These are phyloP conservation scores for Platanthera guangdongensis DNA, from an alignment of 106 monocot species.

Conservation along the genomic window DNA sequence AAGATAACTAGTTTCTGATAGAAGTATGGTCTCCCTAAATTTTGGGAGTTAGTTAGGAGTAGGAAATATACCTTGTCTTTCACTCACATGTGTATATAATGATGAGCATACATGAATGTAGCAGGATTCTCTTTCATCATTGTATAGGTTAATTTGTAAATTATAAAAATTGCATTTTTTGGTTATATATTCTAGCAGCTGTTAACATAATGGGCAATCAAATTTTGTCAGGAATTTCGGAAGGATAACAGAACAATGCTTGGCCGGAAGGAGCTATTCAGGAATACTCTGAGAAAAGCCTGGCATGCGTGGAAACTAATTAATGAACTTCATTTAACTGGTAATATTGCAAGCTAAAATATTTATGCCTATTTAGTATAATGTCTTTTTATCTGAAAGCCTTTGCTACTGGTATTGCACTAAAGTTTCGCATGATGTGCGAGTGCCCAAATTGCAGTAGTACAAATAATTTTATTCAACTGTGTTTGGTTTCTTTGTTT, in stretches of 20 bases:
- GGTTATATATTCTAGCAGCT: neutral
- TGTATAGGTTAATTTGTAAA: neutral
- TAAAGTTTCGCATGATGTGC: neutral
- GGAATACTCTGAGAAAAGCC: slow-evolving; percentile 72
- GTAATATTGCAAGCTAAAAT: slow-evolving; percentile 17
- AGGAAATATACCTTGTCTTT: neutral
- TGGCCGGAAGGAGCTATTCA: slow-evolving; percentile 70
- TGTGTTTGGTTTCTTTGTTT: neutral
- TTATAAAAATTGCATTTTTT: neutral
- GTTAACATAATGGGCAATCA: neutral
- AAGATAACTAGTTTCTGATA: too few species aligned
- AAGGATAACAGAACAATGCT: slow-evolving; percentile 73
- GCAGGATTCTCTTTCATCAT: neutral
- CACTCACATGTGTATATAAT: neutral
- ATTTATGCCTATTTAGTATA: neutral
- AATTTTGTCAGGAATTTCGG: slow-evolving; percentile 49
- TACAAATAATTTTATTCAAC: neutral
- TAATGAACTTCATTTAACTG: slow-evolving; percentile 70
- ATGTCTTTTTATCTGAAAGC: neutral
- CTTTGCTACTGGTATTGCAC: neutral
- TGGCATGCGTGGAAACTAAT: slow-evolving; percentile 75
- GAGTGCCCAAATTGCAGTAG: neutral
- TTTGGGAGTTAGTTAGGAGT: neutral
- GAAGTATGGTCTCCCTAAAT: too few species aligned
- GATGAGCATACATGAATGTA: neutral